Evolutionary conservation across 1,139 yeast species (phyloP).

Genomic region (Zygoascus sp.): DNA sequence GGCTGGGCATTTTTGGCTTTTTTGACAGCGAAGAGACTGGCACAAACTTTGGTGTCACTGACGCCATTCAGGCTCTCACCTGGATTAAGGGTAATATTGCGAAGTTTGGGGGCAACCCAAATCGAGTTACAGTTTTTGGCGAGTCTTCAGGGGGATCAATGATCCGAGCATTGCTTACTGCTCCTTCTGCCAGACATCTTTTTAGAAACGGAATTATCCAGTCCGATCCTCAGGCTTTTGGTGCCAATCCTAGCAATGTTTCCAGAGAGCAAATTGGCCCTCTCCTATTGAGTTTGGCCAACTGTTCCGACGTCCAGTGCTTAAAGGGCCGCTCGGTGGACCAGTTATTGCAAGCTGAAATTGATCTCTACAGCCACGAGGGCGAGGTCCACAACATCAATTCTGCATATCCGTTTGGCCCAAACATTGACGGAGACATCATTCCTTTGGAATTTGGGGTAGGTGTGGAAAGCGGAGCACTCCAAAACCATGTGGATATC

Average conservation of each 20-base stretch:
- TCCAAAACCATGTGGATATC: constrained; percentile 26
- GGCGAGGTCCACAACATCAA: constrained; percentile 19
- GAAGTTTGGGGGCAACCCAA: constrained; percentile 37
- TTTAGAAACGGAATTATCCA: constrained; percentile 31
- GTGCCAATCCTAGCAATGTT: constrained; percentile 22
- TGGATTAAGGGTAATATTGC: constrained; percentile 38
- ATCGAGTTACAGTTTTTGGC: constrained; percentile 36
- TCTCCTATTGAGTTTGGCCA: constrained; percentile 15
- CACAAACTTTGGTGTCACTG: constrained; percentile 36
- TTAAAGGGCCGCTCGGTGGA: constrained; percentile 20
- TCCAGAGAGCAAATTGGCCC: constrained; percentile 23
- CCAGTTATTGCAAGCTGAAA: constrained; percentile 23
- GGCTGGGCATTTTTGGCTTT: constrained; percentile 37
- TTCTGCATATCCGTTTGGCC: constrained; percentile 28
- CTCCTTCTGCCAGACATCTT: constrained; percentile 24
- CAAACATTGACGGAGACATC: constrained; percentile 27
- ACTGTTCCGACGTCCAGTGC: constrained; percentile 24
- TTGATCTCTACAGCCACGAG: constrained; percentile 11
- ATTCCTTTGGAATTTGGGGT: constrained; percentile 23
- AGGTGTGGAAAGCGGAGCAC: constrained; percentile 19
- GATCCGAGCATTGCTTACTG: constrained; percentile 28
- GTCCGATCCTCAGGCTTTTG: constrained; percentile 32
- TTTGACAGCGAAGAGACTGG: constrained; percentile 26
- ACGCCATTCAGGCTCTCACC: constrained; percentile 33
- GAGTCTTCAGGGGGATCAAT: constrained; percentile 39